A percentile compares a stretch with the other conserved stretches of the same genome.
Evolutionary conservation across 768 basidiomycete species (phyloP).

Genomic region (Mycena capillaripes): DNA sequence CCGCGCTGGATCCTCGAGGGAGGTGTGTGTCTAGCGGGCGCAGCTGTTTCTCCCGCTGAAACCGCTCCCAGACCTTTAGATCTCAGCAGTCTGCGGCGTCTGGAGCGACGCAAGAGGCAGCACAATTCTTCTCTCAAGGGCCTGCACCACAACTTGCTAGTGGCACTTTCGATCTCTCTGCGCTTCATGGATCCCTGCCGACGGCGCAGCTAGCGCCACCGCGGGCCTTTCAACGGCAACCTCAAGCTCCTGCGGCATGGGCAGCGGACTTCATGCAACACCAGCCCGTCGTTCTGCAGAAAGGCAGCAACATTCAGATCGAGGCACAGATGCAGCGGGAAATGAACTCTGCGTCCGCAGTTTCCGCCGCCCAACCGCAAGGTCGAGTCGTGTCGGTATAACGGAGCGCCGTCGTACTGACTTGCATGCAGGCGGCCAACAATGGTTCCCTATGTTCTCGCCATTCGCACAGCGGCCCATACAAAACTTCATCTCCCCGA

Average conservation of each 20-base stretch:
- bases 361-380: constrained; percentile 14
- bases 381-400: constrained; percentile 3
- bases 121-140: constrained; percentile 72
- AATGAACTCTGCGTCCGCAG: constrained; percentile 18
- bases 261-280: constrained; percentile 70
- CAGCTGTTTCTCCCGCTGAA: constrained; percentile 4
- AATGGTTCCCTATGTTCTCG: constrained; percentile 56
- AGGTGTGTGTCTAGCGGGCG: constrained; percentile 56
- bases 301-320: constrained; percentile 16
- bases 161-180: constrained; percentile 70
- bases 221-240: constrained; percentile 24
- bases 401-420: not conserved
- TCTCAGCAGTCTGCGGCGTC: constrained; percentile 59
- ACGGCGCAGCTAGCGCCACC: constrained; percentile 26
- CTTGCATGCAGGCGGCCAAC: constrained; percentile 47
- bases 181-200: constrained; percentile 66
- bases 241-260: constrained; percentile 60
- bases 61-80: constrained; percentile 66
- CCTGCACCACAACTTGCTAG: constrained; percentile 51
- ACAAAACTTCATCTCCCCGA: constrained; percentile 44
- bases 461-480: constrained; percentile 57
- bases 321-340: constrained; percentile 27
- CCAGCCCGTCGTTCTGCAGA: constrained; percentile 7
- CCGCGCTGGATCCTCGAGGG: constrained; percentile 72
- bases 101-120: constrained; percentile 73